Base-by-base conservation (phyloP, 2,329 filamentous ascomycete species). In the Colletotrichum shisoi region DNA sequence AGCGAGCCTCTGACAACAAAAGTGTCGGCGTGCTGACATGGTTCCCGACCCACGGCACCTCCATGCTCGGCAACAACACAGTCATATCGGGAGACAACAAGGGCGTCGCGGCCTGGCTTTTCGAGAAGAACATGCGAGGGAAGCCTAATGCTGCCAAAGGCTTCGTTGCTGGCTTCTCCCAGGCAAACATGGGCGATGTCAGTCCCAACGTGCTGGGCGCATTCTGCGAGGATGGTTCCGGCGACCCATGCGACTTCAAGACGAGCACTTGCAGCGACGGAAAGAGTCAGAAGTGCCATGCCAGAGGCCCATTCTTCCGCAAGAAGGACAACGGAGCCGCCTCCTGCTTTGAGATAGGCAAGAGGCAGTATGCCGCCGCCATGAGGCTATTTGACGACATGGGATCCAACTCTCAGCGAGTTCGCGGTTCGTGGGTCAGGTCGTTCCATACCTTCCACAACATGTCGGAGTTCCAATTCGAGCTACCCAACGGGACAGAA, bases 21-120 rank as follows among this genome's bases (percentile, higher is more conserved):
- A 89, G 89, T 59, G 87, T 92, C 44, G 93, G 92, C n/a, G 81
- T 95, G 3, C 78, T 97, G 69, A 94, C 92, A 15, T 97, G 93
- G 91, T 97, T 94, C 75, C 87, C 94, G 2, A 92, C 94, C 0
- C 94, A 97, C 76, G 93, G 93, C 44, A 97, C 94, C 0, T 96
- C 92, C 1, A 89, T 97, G 82, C 87, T 93, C 58, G 91, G 91
- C 57, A 97, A 97, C 79, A 96, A 96, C 78, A 96, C 93, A 0
- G 83, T 96, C 7, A 88, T 96, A 54, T 89, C 91, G 3, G 94
- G 92, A 34, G 94, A 97, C 76, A 97, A 97, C 82, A 97, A 97
- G 79, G 94, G 94, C 5, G 90, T 97, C 5, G 93, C 94, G 0
- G 92, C 93, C 3, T 87, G 90, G 72, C 82, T 96, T 6, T 91